These are phyloP conservation scores for Diaporthe citrichinensis DNA, from an alignment of 2,329 filamentous ascomycete species.

Conservation along the genomic window DNA sequence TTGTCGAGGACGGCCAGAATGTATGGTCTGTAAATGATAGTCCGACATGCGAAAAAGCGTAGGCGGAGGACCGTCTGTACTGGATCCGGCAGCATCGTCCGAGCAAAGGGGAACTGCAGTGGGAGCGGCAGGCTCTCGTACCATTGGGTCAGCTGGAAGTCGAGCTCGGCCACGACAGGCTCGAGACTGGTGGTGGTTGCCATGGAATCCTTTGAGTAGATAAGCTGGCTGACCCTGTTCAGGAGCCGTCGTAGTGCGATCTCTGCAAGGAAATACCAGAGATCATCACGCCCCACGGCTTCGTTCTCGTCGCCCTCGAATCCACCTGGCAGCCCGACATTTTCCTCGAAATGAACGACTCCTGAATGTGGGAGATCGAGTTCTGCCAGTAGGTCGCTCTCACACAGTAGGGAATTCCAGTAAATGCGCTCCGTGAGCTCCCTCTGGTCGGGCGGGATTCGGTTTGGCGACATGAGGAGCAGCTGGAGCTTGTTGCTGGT, in stretches of 20 bases:
- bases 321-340: constrained; percentile 81
- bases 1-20: constrained; percentile 85
- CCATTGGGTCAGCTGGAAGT: constrained; percentile 88
- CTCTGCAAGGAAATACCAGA: constrained; percentile 90
- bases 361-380: constrained; percentile 86
- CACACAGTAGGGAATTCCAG: constrained; percentile 86
- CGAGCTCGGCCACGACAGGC: constrained; percentile 83
- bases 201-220: constrained; percentile 81
- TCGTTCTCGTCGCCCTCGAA: constrained; percentile 80
- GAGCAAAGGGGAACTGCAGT: constrained; percentile 82
- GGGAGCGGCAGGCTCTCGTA: constrained; percentile 82
- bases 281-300: constrained; percentile 78
- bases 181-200: constrained; percentile 81
- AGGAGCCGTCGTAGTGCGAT: constrained; percentile 83
- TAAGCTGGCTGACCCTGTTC: constrained; percentile 83
- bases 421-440: constrained; percentile 84
- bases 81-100: constrained; percentile 76
- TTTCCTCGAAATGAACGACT: constrained; percentile 86
- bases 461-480: constrained; percentile 79
- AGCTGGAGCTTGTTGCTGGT: constrained; percentile 87
- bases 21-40: constrained; percentile 88
- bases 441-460: constrained; percentile 78
- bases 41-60: constrained; percentile 87
- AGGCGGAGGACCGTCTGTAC: constrained; percentile 85
- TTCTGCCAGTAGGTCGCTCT: constrained; percentile 84